A percentile compares a stretch with the other conserved stretches of the same genome.
Evolutionary conservation across 2,329 filamentous ascomycete species (phyloP).

Genomic region (Aspergillus unguis): DNA sequence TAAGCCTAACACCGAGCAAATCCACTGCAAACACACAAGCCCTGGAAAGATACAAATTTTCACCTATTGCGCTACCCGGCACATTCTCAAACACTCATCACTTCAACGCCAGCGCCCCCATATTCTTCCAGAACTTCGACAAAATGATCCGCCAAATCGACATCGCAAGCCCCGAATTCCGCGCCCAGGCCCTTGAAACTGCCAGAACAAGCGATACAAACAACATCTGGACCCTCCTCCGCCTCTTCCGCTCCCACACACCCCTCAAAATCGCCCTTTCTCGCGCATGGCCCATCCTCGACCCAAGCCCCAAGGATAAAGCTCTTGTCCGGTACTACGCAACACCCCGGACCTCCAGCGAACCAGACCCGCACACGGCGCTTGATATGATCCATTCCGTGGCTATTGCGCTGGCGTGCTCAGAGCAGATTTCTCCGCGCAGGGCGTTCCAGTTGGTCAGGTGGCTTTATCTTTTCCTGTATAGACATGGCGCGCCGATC

Average conservation of each 20-base stretch:
- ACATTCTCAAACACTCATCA: slow-evolving; percentile 26
- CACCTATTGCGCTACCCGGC: slow-evolving; percentile 24
- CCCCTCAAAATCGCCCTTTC: slow-evolving; percentile 39
- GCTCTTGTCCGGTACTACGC: slow-evolving; percentile 27
- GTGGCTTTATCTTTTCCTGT: slow-evolving; percentile 47
- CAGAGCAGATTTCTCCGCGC: slow-evolving; percentile 35
- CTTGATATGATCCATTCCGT: slow-evolving; percentile 46
- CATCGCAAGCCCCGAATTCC: slow-evolving; percentile 32
- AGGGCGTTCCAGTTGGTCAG: slow-evolving; percentile 46
- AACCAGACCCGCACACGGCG: slow-evolving; percentile 35
- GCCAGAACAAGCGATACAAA: slow-evolving; percentile 29
- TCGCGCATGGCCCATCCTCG: slow-evolving; percentile 27
- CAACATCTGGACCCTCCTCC: slow-evolving; percentile 29
- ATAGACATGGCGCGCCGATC: slow-evolving; percentile 42
- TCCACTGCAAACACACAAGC: slow-evolving; percentile 21
- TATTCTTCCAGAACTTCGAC: slow-evolving; percentile 30
- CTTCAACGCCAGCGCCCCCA: slow-evolving; percentile 25
- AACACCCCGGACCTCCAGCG: slow-evolving; percentile 17
- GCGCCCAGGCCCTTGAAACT: slow-evolving; percentile 29
- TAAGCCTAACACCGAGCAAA: slow-evolving; percentile 23
- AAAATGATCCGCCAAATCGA: slow-evolving; percentile 32
- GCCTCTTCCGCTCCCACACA: slow-evolving; percentile 35
- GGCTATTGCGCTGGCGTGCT: slow-evolving; percentile 44
- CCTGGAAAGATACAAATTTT: slow-evolving; percentile 27
- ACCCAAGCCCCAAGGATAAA: slow-evolving; percentile 20